These are phyloP conservation scores for Kondoa subrosea DNA, from an alignment of 768 basidiomycete species.

Conservation along the genomic window DNA sequence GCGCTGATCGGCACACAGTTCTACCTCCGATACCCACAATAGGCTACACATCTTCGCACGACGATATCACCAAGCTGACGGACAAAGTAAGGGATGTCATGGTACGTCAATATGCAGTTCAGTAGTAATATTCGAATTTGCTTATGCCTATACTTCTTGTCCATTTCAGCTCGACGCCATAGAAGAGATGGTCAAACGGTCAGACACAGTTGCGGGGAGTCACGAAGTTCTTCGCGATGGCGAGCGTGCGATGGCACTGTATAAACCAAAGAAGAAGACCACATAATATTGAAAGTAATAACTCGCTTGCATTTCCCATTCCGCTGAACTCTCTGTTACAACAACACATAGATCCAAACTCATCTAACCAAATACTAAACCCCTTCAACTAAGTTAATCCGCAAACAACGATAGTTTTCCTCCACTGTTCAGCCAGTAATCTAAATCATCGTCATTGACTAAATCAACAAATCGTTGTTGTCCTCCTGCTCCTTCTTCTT, in stretches of 20 bases:
- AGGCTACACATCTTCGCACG: slow-evolving; percentile 43
- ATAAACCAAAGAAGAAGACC: not conserved
- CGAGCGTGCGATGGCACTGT: not conserved
- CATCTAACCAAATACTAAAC: not conserved
- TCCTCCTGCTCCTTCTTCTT: slow-evolving; percentile 28
- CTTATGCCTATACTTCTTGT: no score
- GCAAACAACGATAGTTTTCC: slow-evolving; percentile 22
- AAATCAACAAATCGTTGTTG: slow-evolving; percentile 23
- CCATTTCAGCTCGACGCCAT: slow-evolving; percentile 54
- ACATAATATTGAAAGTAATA: not conserved
- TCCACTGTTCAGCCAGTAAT: slow-evolving; percentile 25
- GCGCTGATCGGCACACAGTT: slow-evolving; percentile 39
- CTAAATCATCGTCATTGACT: slow-evolving; percentile 24
- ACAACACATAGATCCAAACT: not conserved
- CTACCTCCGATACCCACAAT: slow-evolving; percentile 72
- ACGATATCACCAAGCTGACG: slow-evolving; percentile 52
- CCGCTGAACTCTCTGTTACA: no score
- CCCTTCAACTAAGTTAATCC: slow-evolving; percentile 17
- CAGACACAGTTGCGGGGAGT: not conserved
- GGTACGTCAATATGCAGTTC: no score
- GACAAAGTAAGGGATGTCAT: slow-evolving; percentile 57
- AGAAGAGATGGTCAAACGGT: slow-evolving; percentile 41
- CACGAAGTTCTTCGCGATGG: not conserved
- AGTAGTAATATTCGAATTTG: no score
- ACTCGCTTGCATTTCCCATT: not conserved